A percentile compares a stretch with the other conserved stretches of the same genome.
phyloP scores from a whole-genome alignment of 441 rosid species.

The Syzygium malaccense region DNA sequence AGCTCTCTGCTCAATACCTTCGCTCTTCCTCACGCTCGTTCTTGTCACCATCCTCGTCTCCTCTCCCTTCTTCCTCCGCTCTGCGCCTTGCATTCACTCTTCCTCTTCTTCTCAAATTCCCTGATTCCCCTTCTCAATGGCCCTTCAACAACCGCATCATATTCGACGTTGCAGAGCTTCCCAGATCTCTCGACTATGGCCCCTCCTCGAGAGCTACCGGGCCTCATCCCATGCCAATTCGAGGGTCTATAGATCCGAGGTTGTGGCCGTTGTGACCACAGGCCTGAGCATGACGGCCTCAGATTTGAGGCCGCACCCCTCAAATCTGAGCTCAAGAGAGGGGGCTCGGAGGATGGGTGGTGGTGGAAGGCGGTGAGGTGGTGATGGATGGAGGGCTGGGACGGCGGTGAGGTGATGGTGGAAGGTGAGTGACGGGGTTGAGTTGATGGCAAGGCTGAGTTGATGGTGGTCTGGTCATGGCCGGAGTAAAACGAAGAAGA shows the following conservation, averaged over 20 bases:
- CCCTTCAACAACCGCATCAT: slow-evolving; percentile 26
- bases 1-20: slow-evolving; percentile 21
- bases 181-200: slow-evolving; percentile 66
- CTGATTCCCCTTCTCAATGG: not conserved
- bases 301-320: too few species aligned
- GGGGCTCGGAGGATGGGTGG: too few species aligned
- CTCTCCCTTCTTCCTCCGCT: slow-evolving; percentile 6
- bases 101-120: not conserved
- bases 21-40: slow-evolving; percentile 24
- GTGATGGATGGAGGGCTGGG: too few species aligned
- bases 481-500: too few species aligned
- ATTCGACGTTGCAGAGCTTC: slow-evolving; percentile 57
- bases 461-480: too few species aligned
- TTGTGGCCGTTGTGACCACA: too few species aligned
- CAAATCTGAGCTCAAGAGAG: too few species aligned
- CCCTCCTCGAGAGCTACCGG: slow-evolving; percentile 54
- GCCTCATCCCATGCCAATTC: slow-evolving; percentile 39
- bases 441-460: too few species aligned
- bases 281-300: too few species aligned
- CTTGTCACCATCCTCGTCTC: slow-evolving; percentile 24
- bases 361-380: too few species aligned
- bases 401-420: too few species aligned
- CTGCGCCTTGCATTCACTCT: not conserved
- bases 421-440: too few species aligned
- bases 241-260: slow-evolving; percentile 18